phyloP scores from a whole-genome alignment of 306 rosid genomes.

The Dryas alaskensis region DNA sequence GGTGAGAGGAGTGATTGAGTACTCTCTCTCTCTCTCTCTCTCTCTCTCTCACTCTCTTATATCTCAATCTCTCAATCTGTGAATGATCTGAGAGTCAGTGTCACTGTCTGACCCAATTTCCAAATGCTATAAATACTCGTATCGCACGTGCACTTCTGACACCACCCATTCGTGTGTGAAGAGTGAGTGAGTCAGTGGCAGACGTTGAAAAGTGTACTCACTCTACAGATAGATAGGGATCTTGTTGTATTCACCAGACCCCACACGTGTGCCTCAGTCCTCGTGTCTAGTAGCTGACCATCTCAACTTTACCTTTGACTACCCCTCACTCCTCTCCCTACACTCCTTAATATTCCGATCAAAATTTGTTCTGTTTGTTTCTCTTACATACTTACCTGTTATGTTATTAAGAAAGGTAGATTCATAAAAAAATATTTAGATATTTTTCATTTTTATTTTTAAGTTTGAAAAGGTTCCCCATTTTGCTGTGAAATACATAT shows the following conservation, averaged over 20 bases:
- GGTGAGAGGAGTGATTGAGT: neutral
- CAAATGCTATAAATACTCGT: neutral
- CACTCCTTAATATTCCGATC: too few species aligned
- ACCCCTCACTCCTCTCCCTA: neutral
- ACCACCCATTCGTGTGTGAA: slow-evolving; percentile 33
- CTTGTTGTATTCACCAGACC: neutral
- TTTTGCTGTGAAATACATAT: too few species aligned
- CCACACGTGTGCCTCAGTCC: slow-evolving; percentile 38
- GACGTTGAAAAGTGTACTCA: slow-evolving; percentile 23
- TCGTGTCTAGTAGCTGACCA: slow-evolving; percentile 29
- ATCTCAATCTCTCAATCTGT: neutral
- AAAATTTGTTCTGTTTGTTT: too few species aligned
- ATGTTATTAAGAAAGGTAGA: too few species aligned
- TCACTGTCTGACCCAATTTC: slow-evolving; percentile 4
- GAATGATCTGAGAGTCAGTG: slow-evolving; percentile 9
- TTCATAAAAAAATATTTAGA: too few species aligned
- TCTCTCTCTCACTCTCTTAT: neutral
- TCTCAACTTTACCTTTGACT: neutral
- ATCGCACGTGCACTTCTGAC: slow-evolving; percentile 37
- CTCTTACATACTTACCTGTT: too few species aligned
- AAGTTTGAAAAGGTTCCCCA: too few species aligned
- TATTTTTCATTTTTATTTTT: too few species aligned
- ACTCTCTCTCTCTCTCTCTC: neutral
- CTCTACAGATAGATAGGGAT: neutral
- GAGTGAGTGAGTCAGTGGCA: neutral